Percentiles rank a stretch among this genome's conserved stretches.
phyloP scores from a whole-genome alignment of 1,284 basidiomycete species.

The Naganishia liquefaciens region DNA sequence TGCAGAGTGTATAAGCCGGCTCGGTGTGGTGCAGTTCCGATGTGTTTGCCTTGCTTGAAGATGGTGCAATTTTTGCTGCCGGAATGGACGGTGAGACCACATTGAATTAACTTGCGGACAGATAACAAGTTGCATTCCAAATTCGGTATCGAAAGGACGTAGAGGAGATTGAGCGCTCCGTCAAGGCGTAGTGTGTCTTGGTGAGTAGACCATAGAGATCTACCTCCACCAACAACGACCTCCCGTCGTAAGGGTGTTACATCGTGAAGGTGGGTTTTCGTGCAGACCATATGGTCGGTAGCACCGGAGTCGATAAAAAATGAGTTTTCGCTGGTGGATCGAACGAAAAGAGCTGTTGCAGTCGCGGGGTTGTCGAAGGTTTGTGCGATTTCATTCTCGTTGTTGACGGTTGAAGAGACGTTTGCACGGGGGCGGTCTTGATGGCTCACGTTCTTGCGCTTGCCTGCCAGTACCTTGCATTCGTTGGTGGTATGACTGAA shows the following conservation, averaged over 20 bases:
- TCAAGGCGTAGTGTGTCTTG: background rate
- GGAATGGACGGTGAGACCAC: background rate
- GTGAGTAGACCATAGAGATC: conserved; percentile 10
- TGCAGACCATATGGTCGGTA: conserved; percentile 8
- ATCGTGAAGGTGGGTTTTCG: background rate
- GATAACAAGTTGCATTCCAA: conserved; percentile 21
- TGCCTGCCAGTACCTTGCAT: too few species aligned
- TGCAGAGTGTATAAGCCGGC: conserved; percentile 4
- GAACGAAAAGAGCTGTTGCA: too few species aligned
- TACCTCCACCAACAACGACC: conserved; percentile 1
- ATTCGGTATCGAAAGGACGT: conserved; percentile 17
- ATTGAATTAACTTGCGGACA: background rate
- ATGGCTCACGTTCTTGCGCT: too few species aligned
- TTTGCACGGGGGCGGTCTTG: too few species aligned
- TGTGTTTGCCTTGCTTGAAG: background rate
- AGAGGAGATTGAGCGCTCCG: background rate
- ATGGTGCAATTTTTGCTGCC: background rate
- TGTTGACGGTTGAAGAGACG: too few species aligned
- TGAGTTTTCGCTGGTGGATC: too few species aligned
- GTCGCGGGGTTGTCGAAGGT: too few species aligned
- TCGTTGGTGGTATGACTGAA: too few species aligned
- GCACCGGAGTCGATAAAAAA: conserved; percentile 6
- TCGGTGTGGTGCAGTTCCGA: conserved; percentile 1
- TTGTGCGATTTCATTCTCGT: too few species aligned
- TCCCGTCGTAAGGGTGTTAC: background rate